Conservation (phyloP, 1,284 basidiomycete species). For the Filobasidium uniguttulatum region DNA sequence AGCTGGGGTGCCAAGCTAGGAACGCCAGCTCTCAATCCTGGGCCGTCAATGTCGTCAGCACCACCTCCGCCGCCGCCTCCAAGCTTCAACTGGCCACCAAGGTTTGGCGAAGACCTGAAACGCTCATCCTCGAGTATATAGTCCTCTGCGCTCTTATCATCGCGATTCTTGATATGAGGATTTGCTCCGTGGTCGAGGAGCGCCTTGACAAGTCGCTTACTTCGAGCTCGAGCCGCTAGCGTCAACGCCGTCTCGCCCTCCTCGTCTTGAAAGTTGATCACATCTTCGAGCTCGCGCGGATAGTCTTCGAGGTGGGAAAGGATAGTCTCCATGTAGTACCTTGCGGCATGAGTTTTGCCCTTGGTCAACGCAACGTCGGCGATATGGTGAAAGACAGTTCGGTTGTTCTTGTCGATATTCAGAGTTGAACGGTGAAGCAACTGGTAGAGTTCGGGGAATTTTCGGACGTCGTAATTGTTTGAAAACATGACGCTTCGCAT, state of each 20-base stretch:
- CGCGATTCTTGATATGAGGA: constrained; percentile 86
- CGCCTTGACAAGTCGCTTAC: constrained; percentile 90
- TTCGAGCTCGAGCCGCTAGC: constrained; percentile 87
- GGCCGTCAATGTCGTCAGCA: background rate
- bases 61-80: constrained; percentile 11
- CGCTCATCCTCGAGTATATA: constrained; percentile 98
- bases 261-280: constrained; percentile 98
- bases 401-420: constrained; percentile 96
- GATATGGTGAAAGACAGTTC: constrained; percentile 97
- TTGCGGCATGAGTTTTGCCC: constrained; percentile 90
- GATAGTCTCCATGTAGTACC: constrained; percentile 98
- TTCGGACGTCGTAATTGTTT: constrained; percentile 98
- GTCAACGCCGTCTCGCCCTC: constrained; percentile 97
- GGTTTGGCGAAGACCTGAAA: constrained; percentile 77
- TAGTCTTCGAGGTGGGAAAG: constrained; percentile 81
- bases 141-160: constrained; percentile 95
- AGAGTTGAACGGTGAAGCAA: constrained; percentile 91
- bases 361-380: constrained; percentile 97
- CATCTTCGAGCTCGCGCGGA: constrained; percentile 90
- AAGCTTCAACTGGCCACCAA: constrained; percentile 7
- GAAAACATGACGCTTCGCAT: constrained; percentile 99
- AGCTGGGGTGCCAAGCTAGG: constrained; percentile 44
- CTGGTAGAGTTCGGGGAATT: constrained; percentile 96
- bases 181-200: constrained; percentile 94
- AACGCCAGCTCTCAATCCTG: background rate